Evolutionary conservation across 495 filamentous ascomycete genomes (phyloP), one percentile per base, ranked within the genome.

Genomic region (Hypoxylon intermedium): DNA sequence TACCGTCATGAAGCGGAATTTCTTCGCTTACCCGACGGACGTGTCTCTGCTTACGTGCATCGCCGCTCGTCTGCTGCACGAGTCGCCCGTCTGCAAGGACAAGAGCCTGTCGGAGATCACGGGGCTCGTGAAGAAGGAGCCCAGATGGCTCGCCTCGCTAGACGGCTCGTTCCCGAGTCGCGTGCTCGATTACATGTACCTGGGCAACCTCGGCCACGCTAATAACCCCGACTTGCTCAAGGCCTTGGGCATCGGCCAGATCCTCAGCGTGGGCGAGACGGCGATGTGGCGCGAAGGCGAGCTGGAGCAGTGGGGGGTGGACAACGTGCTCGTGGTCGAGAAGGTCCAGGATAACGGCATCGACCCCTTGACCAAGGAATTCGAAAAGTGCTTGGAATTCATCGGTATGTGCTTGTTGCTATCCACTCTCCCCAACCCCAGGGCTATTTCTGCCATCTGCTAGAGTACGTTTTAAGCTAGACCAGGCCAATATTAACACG

Each of bases 281-380:
- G 84, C 94, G 5, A 83, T 83, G 54, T 98, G 94, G 94, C 77
- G 79, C 11, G 81, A 87, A 13, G 79, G 82, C 9, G 86, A 92
- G 51, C 72, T 85, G 19, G 79, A 83, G 21, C 77, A 74, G 23
- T 95, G 90, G 86, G 88, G 87, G 0, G 63, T 73, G 12, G 87
- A 92, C 21, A 92, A 93, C 45, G 68, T 94, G 15, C 84, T 95
- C 73, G 80, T 85, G 36, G 84, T 98, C 34, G 85, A 90, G 62
- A 79, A 88, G 15, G 90, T 98, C 11, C 94, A 98, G 70, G 94
- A 98, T 63, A 98, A 98, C 64, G 94, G 94, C 19, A 93, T 98
- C 52, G 94, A 98, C 69, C 87, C 92, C 3, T 73, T 98, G 67
- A 93, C 88, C 44, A 83, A 89, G 23, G 91, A 97, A 57, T 96